Evolutionary conservation across 139 green algal genomes (phyloP), one percentile per base, ranked within the genome.

Genomic region (Tetradesmus lagerheimii): DNA sequence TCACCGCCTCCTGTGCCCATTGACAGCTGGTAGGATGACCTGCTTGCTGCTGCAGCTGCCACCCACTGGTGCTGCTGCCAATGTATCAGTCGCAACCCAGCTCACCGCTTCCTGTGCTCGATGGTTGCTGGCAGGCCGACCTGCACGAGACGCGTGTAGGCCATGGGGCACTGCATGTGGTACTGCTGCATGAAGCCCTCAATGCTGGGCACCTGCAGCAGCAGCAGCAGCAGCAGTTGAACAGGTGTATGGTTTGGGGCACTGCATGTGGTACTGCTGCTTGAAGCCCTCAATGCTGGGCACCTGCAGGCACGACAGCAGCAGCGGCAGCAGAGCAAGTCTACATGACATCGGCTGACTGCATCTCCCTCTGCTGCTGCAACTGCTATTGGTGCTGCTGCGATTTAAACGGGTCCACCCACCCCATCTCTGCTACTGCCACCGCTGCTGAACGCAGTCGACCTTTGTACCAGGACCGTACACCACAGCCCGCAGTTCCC

Each of bases 151-250:
- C 97, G 92, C 3, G 95, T 95, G 27, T 94, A 89, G 1, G 97
- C 97, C 94, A 98, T 96, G 20, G 97, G 97, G 91, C 97, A 99
- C 89, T 99, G 96, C 97, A 99, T 98, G 93, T 98, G 98, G 94
- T 99, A 97, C 20, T 97, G 92, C 5, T 83, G 64, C 93, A 98
- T 97, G 92, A 99, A 99, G 8, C 90, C 76, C 92, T 98, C 93
- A 31, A 99, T 94, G 90, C 98, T 96, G 16, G 96, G 97, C 31
- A 99, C 96, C 96, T 97, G 57, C 57, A 71, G 57, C 57, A 71
- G 57, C 57, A 71, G 57, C 57, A 71, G 23, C 57, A 71, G 57
- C 57, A 31, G 20, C 47, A 62, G 12, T 23, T 16, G 47, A 23
- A 62, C 47, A 62, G n/a, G n/a, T n/a, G n/a, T 62, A 20, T 23